Evolutionary conservation across 2,329 filamentous ascomycete genomes (phyloP), one percentile per base, ranked within the genome.

Genomic region (Phaeosphaeria sp.): DNA sequence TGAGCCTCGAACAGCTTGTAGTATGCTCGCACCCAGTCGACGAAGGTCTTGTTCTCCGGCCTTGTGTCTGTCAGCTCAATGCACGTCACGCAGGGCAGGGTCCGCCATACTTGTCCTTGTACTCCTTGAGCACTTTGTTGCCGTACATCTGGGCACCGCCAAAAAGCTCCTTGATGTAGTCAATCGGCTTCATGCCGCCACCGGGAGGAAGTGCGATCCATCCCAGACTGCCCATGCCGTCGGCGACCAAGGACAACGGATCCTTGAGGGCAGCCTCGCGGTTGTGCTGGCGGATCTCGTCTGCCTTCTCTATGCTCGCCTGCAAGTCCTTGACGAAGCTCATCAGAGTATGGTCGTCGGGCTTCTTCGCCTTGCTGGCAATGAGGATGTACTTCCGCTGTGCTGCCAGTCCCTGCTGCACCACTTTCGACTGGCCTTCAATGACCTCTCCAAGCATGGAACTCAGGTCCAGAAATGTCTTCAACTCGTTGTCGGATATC

Each of bases 1-100:
- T 99, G 87, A 27, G 93, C 89, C 69, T 90, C 91, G 82, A 97
- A 96, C 58, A 97, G 86, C 70, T 89, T 88, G 79, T 96, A 96
- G 81, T 96, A 97, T n/a, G 92, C 84, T 71, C 94, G 91, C 33
- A 97, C 88, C 87, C 93, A 99, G 73, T 95, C 89, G 54, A 93
- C 85, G 69, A 97, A 69, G 87, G 87, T 54, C 86, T 84, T 71
- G 94, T 91, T 60, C 27, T 66, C 73, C 4, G 73, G 70, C 80
- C 91, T 95, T 64, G 17, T 17, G 22, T 18, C 39, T 53, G 62
- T 73, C 52, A 74, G 68, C 43, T 51, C 36, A 18, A 27, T 48
- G 43, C n/a, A n/a, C 21, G 18, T 21, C 15, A 3, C 3, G 21
- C 13, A 21, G n/a, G 33, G 6, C 7, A 2, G 6, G 22, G 40